A percentile compares a stretch with the other conserved stretches of the same genome.
These are phyloP conservation scores for Eucalyptus microcorys DNA, from an alignment of 345 rosid genomes.

Conservation along the genomic window DNA sequence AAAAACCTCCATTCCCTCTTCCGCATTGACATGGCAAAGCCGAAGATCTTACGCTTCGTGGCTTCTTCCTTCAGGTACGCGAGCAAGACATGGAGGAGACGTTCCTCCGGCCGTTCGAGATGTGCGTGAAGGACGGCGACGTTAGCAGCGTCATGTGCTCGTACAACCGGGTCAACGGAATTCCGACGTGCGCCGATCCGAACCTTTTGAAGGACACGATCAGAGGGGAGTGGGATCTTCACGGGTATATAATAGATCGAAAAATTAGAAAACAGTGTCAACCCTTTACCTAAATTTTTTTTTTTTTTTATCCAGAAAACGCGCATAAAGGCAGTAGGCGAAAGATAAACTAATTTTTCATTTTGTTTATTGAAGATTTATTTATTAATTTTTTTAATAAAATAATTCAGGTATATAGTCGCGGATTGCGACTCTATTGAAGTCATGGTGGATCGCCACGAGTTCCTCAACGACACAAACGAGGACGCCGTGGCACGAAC, in stretches of 20 bases:
- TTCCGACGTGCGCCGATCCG: slow-evolving; percentile 36
- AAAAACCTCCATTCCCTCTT: neutral
- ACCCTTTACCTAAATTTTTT: neutral
- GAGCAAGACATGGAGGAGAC: slow-evolving; percentile 27
- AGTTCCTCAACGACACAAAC: slow-evolving; percentile 21
- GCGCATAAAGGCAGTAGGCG: no score
- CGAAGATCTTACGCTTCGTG: neutral
- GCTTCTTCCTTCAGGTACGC: neutral
- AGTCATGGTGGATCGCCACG: slow-evolving; percentile 31
- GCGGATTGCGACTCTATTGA: slow-evolving; percentile 42
- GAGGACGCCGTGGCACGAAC: slow-evolving; percentile 49
- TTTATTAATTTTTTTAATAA: neutral
- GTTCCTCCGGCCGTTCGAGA: slow-evolving; percentile 15
- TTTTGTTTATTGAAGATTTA: neutral
- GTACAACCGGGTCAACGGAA: slow-evolving; percentile 24
- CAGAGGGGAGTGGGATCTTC: slow-evolving; percentile 40
- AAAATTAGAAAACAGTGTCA: no score
- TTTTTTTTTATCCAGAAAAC: no score
- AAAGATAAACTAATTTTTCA: no score
- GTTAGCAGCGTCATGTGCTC: slow-evolving; percentile 45
- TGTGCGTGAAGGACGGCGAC: slow-evolving; percentile 37
- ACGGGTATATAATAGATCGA: slow-evolving; percentile 40
- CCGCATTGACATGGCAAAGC: neutral
- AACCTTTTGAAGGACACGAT: slow-evolving; percentile 17
- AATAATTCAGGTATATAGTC: slow-evolving; percentile 31